Evolutionary conservation across 2,329 filamentous ascomycete genomes (phyloP).

Genomic region (Colletotrichum lentis): DNA sequence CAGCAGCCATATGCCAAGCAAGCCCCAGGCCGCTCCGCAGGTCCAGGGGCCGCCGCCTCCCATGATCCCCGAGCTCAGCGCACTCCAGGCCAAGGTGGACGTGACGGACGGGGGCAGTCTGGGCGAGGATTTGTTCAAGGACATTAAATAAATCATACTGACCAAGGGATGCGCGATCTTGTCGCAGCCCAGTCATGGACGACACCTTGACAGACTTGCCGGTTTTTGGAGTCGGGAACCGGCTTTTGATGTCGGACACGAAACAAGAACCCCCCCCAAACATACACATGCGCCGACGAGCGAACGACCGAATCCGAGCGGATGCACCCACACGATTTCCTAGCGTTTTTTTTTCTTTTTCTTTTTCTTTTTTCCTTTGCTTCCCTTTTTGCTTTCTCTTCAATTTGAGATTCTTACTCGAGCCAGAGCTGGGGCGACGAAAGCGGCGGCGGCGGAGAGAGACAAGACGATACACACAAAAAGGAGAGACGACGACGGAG

Average conservation of each 20-base stretch:
- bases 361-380: conserved; percentile 36
- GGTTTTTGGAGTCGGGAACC: conserved; percentile 32
- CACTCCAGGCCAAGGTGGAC: conserved; percentile 60
- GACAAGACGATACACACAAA: too few relatives aligned
- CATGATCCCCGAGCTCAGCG: conserved; percentile 67
- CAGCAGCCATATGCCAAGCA: conserved; percentile 41
- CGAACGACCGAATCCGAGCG: conserved; percentile 40
- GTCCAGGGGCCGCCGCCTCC: conserved; percentile 62
- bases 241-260: conserved; percentile 27
- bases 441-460: conserved; percentile 8
- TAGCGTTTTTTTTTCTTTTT: conserved; percentile 37
- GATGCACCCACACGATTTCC: conserved; percentile 38
- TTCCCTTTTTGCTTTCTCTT: conserved; percentile 41
- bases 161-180: neutral
- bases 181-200: conserved; percentile 3
- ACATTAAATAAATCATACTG: conserved; percentile 59
- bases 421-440: conserved; percentile 42
- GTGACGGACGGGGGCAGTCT: conserved; percentile 55
- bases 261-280: conserved; percentile 4
- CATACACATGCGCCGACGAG: conserved; percentile 37
- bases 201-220: conserved; percentile 13
- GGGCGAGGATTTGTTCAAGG: conserved; percentile 65
- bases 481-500: neutral
- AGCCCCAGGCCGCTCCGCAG: conserved; percentile 38
- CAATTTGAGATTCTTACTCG: conserved; percentile 38